phyloP scores from a whole-genome alignment of 345 rosid species.

The Conringia planisiliqua region DNA sequence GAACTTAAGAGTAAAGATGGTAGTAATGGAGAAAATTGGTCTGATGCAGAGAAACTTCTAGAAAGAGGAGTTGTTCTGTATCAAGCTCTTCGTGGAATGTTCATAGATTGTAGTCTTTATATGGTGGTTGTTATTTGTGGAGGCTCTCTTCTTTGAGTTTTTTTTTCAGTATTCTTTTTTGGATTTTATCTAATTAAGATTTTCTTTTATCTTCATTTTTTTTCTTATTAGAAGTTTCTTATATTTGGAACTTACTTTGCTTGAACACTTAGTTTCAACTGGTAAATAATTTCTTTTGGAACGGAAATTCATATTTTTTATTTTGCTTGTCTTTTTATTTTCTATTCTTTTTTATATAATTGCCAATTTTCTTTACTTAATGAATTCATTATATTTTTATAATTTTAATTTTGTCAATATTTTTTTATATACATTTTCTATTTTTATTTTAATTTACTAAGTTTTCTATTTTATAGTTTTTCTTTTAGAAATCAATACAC shows the following conservation, averaged over 20 bases:
- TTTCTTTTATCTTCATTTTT: background rate
- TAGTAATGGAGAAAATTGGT: conserved; percentile 33
- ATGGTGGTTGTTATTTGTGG: conserved; percentile 54
- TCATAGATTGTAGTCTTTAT: conserved; percentile 77
- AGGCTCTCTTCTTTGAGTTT: conserved; percentile 19
- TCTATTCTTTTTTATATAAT: too few species aligned
- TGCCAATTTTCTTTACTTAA: too few species aligned
- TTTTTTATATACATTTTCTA: too few species aligned
- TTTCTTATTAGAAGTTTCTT: background rate
- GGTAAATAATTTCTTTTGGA: background rate
- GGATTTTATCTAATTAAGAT: background rate
- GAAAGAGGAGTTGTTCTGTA: conserved; percentile 71
- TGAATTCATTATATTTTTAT: too few species aligned
- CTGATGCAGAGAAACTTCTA: conserved; percentile 56
- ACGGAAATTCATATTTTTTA: too few species aligned
- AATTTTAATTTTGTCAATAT: too few species aligned
- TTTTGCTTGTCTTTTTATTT: too few species aligned
- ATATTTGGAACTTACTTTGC: background rate
- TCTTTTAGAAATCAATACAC: too few species aligned
- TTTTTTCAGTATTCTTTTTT: background rate
- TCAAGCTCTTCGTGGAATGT: conserved; percentile 55
- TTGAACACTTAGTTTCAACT: background rate
- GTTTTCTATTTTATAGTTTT: too few species aligned
- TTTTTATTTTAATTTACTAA: too few species aligned
- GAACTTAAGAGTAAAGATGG: conserved; percentile 31